These are phyloP conservation scores for Scutellaria baicalensis DNA, from an alignment of 257 asterid species.

Conservation along the genomic window DNA sequence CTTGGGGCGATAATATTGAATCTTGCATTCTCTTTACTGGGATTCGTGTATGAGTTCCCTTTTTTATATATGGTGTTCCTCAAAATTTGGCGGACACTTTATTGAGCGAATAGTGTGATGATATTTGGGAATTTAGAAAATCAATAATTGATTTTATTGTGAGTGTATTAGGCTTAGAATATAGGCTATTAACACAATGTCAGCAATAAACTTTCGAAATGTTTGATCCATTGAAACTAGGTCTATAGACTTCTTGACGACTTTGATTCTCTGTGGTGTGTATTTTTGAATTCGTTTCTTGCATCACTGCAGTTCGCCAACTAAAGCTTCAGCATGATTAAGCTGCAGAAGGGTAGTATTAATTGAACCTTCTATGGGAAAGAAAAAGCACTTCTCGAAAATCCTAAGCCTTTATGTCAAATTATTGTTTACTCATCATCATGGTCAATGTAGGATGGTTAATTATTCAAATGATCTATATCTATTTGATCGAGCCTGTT, in stretches of 20 bases:
- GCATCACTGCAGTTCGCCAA: not conserved
- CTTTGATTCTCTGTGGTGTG: not conserved
- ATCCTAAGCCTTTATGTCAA: not conserved
- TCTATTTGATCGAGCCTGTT: not conserved
- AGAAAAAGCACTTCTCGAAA: too few species aligned
- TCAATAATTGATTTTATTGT: not conserved
- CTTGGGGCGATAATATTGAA: not conserved
- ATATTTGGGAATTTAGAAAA: not conserved
- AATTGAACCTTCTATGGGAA: not conserved
- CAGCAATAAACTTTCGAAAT: not conserved
- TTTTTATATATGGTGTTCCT: not conserved
- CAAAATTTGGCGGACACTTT: not conserved
- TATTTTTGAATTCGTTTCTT: not conserved
- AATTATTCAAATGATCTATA: not conserved
- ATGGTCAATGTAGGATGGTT: not conserved
- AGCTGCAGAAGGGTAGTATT: not conserved
- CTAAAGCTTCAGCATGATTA: not conserved
- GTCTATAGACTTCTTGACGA: not conserved
- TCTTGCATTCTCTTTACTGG: not conserved
- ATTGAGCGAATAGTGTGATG: not conserved
- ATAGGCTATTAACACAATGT: not conserved
- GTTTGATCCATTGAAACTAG: not conserved
- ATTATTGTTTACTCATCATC: not conserved
- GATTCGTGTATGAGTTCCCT: not conserved
- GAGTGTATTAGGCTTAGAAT: not conserved